Evolutionary conservation across 2,329 filamentous ascomycete species (phyloP), one percentile per base, ranked within the genome.

Genomic region (Whalleya microplaca): DNA sequence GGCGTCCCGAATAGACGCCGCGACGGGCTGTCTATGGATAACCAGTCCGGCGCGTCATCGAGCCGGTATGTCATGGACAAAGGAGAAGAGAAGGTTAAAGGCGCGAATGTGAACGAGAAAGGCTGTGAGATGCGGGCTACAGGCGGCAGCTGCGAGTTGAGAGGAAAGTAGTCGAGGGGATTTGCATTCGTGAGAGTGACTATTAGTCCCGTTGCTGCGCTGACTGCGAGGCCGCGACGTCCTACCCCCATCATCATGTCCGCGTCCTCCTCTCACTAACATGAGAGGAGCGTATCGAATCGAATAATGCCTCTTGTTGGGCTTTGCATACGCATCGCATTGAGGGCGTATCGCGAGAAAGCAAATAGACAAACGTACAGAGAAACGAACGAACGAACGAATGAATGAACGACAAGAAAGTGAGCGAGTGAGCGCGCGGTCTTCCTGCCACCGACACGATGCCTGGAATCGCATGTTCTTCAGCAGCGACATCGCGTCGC

Each of bases 141-240:
- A 2, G 89, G 88, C 29, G 92, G 92, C 1, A 96, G 82, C 72
- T 96, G 92, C 2, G 90, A 87, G 73, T 95, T 96, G 72, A 96
- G 80, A 0, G 92, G 92, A 65, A 93, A 94, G 45, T 78, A 75
- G 46, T 80, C 68, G 21, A 71, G 66, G 10, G 83, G 83, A 18
- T 72, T 67, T 50, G 75, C 71, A 40, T 56, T 62, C n/a, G 70
- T 71, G 32, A 74, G 41, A 69, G 41, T 53, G 76, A 45, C n/a
- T 49, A 58, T 60, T 65, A 74, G 75, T 72, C 57, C 44, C 21
- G 48, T 53, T 63, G 55, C 53, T 18, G 41, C 55, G 45, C 57
- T 51, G 42, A 52, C 37, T 40, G 54, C 47, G 49, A 58, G 52
- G 37, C 45, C 20, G 32, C 49, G 58, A 56, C 55, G 52, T 59